Evolutionary conservation across 1,139 yeast species (phyloP).

Genomic region (Zygosaccharomyces sapae): DNA sequence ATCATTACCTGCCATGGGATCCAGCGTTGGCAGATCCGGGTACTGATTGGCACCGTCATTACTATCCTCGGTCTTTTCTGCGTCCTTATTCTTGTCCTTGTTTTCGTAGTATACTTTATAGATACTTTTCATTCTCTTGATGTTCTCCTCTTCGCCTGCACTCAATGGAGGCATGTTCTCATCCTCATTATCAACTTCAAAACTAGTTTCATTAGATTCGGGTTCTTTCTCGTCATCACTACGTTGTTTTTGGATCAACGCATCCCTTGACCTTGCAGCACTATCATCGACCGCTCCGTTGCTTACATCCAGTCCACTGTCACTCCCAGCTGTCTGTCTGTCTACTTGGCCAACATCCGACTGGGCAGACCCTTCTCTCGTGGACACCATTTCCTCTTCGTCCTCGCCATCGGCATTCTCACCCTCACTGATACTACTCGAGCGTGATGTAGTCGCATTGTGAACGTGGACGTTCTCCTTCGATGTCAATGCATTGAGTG

Average conservation of each 20-base stretch:
- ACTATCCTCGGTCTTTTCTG: neutral
- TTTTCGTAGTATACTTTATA: conserved; percentile 63
- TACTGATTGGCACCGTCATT: neutral
- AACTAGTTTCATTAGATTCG: conserved; percentile 9
- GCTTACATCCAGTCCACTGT: conserved; percentile 8
- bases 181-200: conserved; percentile 40
- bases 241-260: conserved; percentile 2
- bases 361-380: conserved; percentile 19
- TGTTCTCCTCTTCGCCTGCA: conserved; percentile 61
- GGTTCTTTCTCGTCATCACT: conserved; percentile 5
- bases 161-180: conserved; percentile 45
- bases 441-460: conserved; percentile 7
- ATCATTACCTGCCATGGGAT: neutral
- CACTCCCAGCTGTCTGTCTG: conserved; percentile 17
- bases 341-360: conserved; percentile 20
- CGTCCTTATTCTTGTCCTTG: conserved; percentile 4
- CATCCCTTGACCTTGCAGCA: conserved; percentile 5
- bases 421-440: conserved; percentile 8
- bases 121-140: conserved; percentile 71
- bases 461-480: conserved; percentile 9
- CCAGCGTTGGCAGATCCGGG: conserved; percentile 5
- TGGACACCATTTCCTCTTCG: neutral
- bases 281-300: conserved; percentile 8
- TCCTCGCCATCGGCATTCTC: conserved; percentile 8
- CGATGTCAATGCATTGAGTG: conserved; percentile 10